Base-by-base conservation (phyloP, 306 rosid species). In the Lathyrus aphaca region DNA sequence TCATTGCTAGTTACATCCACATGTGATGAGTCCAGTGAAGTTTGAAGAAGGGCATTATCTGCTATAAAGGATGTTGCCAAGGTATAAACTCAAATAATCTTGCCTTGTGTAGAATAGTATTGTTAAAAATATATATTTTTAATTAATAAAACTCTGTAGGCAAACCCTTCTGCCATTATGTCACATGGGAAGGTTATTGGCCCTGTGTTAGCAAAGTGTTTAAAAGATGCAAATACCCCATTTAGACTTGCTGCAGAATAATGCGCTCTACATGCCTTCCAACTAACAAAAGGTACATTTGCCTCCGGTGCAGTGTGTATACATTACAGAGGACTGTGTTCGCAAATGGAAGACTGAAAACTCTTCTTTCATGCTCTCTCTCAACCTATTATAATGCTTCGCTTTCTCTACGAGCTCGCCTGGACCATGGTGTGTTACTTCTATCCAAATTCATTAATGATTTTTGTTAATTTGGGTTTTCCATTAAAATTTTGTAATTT, bases 161-260 rank as follows among this genome's bases (percentile, higher is more conserved):
- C 77, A 79, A 86, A 74, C 81, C 85, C 97, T 70, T 73, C 82
- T 0, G 83, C 87, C 73, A 72, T 88, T 56, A 38, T 66, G 64
- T 74, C 86, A 54, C 82, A 84, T 27, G 60, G 83, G 39, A 64
- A 82, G 55, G 51, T 87, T 53, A 64, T 83, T 75, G 99, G 96
- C 64, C 96, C 96, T 39, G 88, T 95, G 12, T 81, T 94, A 38
- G 92, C 88, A 0, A 96, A 86, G 80, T 87, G 99, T 79, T 68
- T 94, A 77, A 94, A 89, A 73, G 99, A 94, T 55, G 87, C 89
- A 75, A 94, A 84, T 73, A 84, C 95, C 18, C 99, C 99, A 1
- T 89, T 87, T 61, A 89, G 96, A 83, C 91, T 91, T 53, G 97
- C 99, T 29, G 95, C 96, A 0, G 99, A 94, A 83, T 87, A 97